These are phyloP conservation scores for Pochonia chlamydosporia DNA, from an alignment of 2,329 filamentous ascomycete species.

Conservation along the genomic window DNA sequence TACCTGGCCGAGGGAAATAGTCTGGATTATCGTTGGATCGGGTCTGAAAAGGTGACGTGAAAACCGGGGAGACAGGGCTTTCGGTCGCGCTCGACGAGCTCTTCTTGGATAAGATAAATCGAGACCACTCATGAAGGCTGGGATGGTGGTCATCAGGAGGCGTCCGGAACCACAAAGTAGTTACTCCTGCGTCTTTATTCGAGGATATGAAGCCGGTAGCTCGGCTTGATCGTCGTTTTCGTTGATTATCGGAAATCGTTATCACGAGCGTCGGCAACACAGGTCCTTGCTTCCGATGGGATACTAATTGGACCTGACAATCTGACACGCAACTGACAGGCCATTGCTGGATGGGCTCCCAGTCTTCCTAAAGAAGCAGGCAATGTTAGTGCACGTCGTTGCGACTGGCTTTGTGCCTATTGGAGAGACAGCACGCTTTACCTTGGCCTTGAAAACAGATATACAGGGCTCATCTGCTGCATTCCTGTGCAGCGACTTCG, in stretches of 20 bases:
- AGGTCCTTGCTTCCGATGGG: conserved; percentile 57
- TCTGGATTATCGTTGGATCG: conserved; percentile 36
- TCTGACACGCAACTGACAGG: conserved; percentile 46
- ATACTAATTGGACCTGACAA: conserved; percentile 52
- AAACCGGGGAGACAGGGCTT: conserved; percentile 47
- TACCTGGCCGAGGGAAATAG: conserved; percentile 36
- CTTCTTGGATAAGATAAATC: conserved; percentile 42
- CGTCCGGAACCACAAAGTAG: conserved; percentile 51
- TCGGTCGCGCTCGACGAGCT: conserved; percentile 39
- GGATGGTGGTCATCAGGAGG: conserved; percentile 44
- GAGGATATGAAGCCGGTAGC: conserved; percentile 49
- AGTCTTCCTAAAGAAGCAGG: conserved; percentile 36
- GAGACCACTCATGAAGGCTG: conserved; percentile 55
- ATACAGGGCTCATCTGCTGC: conserved; percentile 41
- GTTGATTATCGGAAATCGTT: conserved; percentile 53
- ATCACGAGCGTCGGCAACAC: conserved; percentile 54
- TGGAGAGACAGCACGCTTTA: conserved; percentile 18
- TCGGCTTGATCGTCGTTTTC: conserved; percentile 59
- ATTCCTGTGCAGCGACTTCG: conserved; percentile 28
- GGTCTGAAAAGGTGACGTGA: conserved; percentile 46
- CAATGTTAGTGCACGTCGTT: neutral
- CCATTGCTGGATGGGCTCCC: conserved; percentile 49
- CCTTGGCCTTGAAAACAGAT: conserved; percentile 52
- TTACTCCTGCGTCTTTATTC: conserved; percentile 42
- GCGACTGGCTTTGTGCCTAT: neutral